Evolutionary conservation across 371 early-diverging fungal genomes (phyloP).

Genomic region (Basidiobolus heterosporus): DNA sequence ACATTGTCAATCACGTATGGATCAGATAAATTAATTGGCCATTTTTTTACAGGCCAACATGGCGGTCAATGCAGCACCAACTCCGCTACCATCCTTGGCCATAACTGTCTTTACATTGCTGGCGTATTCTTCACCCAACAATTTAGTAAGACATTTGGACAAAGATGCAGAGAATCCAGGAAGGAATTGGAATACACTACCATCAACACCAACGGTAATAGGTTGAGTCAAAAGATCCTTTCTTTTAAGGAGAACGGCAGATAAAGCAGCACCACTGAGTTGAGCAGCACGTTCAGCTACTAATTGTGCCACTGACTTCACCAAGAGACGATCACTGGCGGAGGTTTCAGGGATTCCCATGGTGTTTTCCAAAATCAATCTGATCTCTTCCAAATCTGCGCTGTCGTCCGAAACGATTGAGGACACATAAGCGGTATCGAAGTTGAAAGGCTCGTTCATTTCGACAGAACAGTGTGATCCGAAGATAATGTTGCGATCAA

Average conservation of each 20-base stretch:
- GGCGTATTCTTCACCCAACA: constrained; percentile 37
- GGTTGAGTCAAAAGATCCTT: neutral
- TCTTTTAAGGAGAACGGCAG: constrained; percentile 42
- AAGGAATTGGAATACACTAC: constrained; percentile 81
- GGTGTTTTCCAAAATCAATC: constrained; percentile 56
- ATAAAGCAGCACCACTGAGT: constrained; percentile 65
- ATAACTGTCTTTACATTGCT: constrained; percentile 15
- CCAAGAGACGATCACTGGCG: constrained; percentile 56
- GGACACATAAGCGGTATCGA: constrained; percentile 89
- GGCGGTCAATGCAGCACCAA: constrained; percentile 16
- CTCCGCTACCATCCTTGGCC: constrained; percentile 22
- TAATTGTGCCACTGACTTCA: constrained; percentile 66
- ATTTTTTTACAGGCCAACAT: constrained; percentile 2
- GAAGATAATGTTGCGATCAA: constrained; percentile 65
- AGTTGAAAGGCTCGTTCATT: constrained; percentile 50
- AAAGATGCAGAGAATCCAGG: constrained; percentile 75
- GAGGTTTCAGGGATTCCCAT: constrained; percentile 42
- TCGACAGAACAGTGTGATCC: constrained; percentile 37
- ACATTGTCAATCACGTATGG: too few species aligned
- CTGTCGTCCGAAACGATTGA: constrained; percentile 71
- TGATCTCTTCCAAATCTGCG: constrained; percentile 37
- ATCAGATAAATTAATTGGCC: too few species aligned
- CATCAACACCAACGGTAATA: constrained; percentile 79
- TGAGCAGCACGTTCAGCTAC: constrained; percentile 87
- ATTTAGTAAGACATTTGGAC: constrained; percentile 41